These are phyloP conservation scores for Hirschfeldia incana DNA, from an alignment of 345 rosid genomes.

Conservation along the genomic window DNA sequence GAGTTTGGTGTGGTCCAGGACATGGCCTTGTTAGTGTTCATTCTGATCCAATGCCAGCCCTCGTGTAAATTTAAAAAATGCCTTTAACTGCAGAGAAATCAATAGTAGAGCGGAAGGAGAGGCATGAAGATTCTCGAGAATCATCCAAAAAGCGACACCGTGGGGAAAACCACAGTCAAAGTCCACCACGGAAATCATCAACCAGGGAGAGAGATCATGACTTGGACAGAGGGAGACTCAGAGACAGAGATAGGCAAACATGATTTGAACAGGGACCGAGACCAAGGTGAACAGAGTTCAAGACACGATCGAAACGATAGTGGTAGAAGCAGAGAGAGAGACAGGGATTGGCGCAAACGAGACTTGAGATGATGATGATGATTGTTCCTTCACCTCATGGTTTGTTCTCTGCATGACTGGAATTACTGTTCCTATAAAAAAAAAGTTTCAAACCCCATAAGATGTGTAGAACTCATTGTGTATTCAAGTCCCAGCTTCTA, in stretches of 20 bases:
- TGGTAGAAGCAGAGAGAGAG: constrained; percentile 71
- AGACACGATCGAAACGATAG: constrained; percentile 68
- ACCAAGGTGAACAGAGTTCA: constrained; percentile 70
- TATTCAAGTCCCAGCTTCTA: constrained; percentile 1
- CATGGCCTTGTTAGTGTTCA: not conserved
- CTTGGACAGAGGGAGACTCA: constrained; percentile 48
- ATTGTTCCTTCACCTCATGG: constrained; percentile 28
- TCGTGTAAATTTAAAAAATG: not conserved
- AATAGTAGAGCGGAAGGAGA: constrained; percentile 61
- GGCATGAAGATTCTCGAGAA: constrained; percentile 59
- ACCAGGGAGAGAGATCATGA: constrained; percentile 54
- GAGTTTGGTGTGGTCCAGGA: constrained; percentile 5
- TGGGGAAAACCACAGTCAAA: constrained; percentile 55
- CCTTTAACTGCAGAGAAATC: constrained; percentile 54
- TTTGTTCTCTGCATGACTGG: not conserved
- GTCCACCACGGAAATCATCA: constrained; percentile 71
- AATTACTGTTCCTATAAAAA: not conserved
- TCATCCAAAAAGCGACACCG: constrained; percentile 78
- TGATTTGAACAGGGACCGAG: constrained; percentile 42
- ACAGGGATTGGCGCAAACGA: constrained; percentile 73
- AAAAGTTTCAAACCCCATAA: constrained; percentile 14
- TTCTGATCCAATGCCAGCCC: not conserved
- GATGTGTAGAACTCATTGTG: constrained; percentile 29
- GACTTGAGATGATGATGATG: constrained; percentile 32
- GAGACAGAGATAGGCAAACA: constrained; percentile 50